These are phyloP conservation scores for Penicillium sp. DNA, from an alignment of 2,329 filamentous ascomycete species.

Conservation along the genomic window DNA sequence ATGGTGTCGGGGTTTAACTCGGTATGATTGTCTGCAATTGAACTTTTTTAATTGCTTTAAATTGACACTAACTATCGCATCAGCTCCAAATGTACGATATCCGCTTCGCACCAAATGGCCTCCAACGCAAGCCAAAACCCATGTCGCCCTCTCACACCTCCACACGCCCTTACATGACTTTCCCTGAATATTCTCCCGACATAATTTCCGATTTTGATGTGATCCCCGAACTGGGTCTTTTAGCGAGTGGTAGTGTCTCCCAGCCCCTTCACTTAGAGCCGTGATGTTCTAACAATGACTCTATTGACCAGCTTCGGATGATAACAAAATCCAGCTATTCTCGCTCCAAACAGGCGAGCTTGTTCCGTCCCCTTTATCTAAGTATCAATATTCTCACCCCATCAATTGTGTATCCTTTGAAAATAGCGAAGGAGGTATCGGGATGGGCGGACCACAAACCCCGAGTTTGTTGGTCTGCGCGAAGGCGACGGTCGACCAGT, in stretches of 20 bases:
- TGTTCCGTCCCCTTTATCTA: constrained; percentile 33
- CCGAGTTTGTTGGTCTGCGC: constrained; percentile 42
- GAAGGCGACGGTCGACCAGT: constrained; percentile 40
- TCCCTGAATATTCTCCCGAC: constrained; percentile 35
- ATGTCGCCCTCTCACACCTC: constrained; percentile 31
- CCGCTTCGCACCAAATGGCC: constrained; percentile 36
- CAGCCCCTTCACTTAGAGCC: no score
- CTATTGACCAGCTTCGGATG: constrained; percentile 33
- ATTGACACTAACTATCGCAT: not conserved
- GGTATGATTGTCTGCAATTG: constrained; percentile 24
- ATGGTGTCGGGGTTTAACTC: constrained; percentile 38
- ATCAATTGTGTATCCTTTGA: constrained; percentile 42
- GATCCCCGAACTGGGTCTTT: constrained; percentile 41
- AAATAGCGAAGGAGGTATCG: constrained; percentile 24
- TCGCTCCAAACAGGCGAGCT: constrained; percentile 42
- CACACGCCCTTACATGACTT: constrained; percentile 41
- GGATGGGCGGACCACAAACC: constrained; percentile 29
- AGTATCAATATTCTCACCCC: constrained; percentile 27
- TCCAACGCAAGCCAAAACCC: constrained; percentile 34
- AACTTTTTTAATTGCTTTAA: not conserved
- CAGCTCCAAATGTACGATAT: constrained; percentile 50
- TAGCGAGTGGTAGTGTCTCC: constrained; percentile 40
- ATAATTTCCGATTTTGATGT: constrained; percentile 40
- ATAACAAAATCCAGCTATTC: constrained; percentile 41
- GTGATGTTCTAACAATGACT: not conserved